phyloP scores from a whole-genome alignment of 805 yeast genomes.

The Metschnikowia vanudenii region DNA sequence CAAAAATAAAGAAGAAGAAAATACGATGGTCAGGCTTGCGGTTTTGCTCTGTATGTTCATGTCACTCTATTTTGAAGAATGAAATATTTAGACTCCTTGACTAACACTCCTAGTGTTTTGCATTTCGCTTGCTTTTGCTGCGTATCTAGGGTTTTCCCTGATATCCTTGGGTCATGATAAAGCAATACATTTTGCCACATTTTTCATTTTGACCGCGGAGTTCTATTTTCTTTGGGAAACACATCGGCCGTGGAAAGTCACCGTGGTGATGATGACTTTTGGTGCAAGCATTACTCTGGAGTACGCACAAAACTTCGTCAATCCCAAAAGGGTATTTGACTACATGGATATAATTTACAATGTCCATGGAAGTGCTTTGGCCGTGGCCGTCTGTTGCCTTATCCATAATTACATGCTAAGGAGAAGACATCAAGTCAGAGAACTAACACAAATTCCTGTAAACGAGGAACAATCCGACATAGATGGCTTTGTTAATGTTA shows the following conservation, averaged over 20 bases:
- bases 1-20: background rate
- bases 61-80: background rate
- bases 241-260: slow-evolving; percentile 19
- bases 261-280: slow-evolving; percentile 45
- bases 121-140: slow-evolving; percentile 28
- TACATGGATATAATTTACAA: slow-evolving; percentile 42
- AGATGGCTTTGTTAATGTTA: slow-evolving; percentile 23
- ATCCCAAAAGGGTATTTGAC: slow-evolving; percentile 51
- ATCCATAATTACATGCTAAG: slow-evolving; percentile 2
- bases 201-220: slow-evolving; percentile 46
- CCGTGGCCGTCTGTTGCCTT: slow-evolving; percentile 20
- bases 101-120: slow-evolving; percentile 26
- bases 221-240: slow-evolving; percentile 47
- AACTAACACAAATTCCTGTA: background rate
- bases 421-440: slow-evolving; percentile 2
- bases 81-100: background rate
- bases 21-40: slow-evolving; percentile 5
- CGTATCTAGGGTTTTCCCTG: slow-evolving; percentile 52
- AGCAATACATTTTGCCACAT: slow-evolving; percentile 47
- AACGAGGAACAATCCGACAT: slow-evolving; percentile 10
- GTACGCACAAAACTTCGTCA: slow-evolving; percentile 44
- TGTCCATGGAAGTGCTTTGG: slow-evolving; percentile 31
- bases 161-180: slow-evolving; percentile 51
- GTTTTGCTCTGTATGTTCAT: slow-evolving; percentile 11
- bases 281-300: slow-evolving; percentile 52